Base-by-base conservation (phyloP, 2,329 filamentous ascomycete genomes). In the Fusarium sublunatum region DNA sequence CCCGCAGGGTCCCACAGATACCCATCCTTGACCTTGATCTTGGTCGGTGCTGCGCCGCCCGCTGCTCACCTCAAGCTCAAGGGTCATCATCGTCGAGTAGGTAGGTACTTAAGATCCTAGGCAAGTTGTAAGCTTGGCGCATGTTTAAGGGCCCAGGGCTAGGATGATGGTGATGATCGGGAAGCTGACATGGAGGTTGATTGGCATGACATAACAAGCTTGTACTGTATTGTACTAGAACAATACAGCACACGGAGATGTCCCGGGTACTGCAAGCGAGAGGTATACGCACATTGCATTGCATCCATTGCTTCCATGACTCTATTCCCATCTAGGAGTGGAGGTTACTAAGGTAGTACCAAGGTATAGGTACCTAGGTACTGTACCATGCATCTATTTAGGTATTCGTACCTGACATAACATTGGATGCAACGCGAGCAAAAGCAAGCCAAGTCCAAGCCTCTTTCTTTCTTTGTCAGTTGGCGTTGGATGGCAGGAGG, bases 1-100 rank as follows among this genome's bases (percentile, higher is more conserved):
- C 55, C 53, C 53, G 28, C 53, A 12, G 39, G 25, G 26, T 28
- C 44, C 53, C 55, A 58, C 54, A 57, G 13, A 50, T 58, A 58
- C 36, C 54, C 54, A 58, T 57, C 15, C 28, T 29, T 26, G 26
- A 19, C 40, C n/a, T n/a, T n/a, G n/a, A n/a, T n/a, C n/a, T n/a
- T n/a, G n/a, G n/a, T n/a, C n/a, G n/a, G n/a, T n/a, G 48, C 29
- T 36, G 41, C 42, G 52, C 28, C 22, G 36, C 36, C 26, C 36
- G 31, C 31, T 13, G 19, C 19, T 3, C 19, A 19, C 19, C 19
- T 19, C 19, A 19, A 19, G 36, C 19, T 19, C 36, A 32, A 39
- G 32, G 43, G 34, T 31, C 41, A 57, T 19, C 19, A 19, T 19
- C 19, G 19, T 19, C 19, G 19, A 19, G 19, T 19, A 19, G 19